A percentile compares a stretch with the other conserved stretches of the same genome.
Evolutionary conservation across 2,329 filamentous ascomycete species (phyloP).

Genomic region (Zymoseptoria ardabiliae): DNA sequence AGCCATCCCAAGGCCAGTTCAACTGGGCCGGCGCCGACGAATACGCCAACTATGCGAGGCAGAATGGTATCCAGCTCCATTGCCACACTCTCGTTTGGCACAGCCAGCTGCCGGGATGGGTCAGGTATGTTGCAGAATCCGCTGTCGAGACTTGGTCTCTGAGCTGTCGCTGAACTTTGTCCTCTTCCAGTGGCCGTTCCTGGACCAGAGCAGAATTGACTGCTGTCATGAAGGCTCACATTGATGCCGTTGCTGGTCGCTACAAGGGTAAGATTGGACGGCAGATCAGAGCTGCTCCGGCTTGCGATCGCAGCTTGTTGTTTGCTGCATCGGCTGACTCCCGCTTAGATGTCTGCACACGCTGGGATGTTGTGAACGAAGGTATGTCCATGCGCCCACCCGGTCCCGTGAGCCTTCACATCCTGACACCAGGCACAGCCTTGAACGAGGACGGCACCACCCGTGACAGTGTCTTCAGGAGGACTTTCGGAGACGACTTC

Average conservation of each 20-base stretch:
- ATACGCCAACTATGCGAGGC: constrained; percentile 31
- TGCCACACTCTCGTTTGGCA: constrained; percentile 40
- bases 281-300: neutral
- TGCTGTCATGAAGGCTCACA: constrained; percentile 36
- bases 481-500: constrained; percentile 24
- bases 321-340: neutral
- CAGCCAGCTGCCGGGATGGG: constrained; percentile 35
- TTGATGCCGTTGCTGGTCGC: constrained; percentile 32
- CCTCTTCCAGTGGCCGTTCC: neutral
- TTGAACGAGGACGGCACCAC: constrained; percentile 15
- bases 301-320: no score
- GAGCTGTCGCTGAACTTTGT: neutral
- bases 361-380: constrained; percentile 37
- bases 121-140: constrained; percentile 6
- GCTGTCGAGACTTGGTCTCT: neutral
- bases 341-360: constrained; percentile 22
- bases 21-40: constrained; percentile 30
- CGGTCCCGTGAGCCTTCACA: neutral
- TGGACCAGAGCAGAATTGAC: constrained; percentile 21
- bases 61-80: constrained; percentile 31
- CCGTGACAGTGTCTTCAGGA: constrained; percentile 19
- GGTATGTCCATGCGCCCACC: constrained; percentile 1
- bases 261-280: constrained; percentile 28
- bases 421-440: neutral
- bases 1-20: constrained; percentile 31